Conservation (phyloP, 495 filamentous ascomycete genomes). For the Xylaria sp. region DNA sequence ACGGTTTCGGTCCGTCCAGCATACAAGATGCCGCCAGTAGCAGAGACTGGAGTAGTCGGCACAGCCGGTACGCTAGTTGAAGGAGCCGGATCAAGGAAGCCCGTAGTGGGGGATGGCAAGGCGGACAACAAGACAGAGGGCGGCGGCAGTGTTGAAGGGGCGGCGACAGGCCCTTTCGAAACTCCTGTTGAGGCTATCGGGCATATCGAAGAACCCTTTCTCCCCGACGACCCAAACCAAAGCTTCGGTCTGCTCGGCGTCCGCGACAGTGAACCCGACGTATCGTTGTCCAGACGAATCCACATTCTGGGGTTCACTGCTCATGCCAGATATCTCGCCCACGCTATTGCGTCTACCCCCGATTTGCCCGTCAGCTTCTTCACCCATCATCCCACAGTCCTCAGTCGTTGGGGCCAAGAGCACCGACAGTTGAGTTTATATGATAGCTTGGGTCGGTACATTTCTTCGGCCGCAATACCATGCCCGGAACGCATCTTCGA, state of each 20-base stretch:
- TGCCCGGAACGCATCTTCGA: conserved; percentile 1
- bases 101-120: not conserved
- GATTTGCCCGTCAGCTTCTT: conserved; percentile 39
- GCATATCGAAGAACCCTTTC: not conserved
- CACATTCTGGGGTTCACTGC: conserved; percentile 60
- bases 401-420: conserved; percentile 36
- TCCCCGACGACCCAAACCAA: not conserved
- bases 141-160: not conserved
- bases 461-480: not conserved
- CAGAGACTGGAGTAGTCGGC: not conserved
- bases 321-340: conserved; percentile 58
- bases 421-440: conserved; percentile 32
- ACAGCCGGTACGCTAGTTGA: not conserved
- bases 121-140: not conserved
- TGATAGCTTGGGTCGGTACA: not conserved
- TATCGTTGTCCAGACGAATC: conserved; percentile 46
- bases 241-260: not conserved
- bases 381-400: conserved; percentile 30
- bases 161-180: not conserved
- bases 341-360: conserved; percentile 51
- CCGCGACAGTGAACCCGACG: not conserved
- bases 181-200: no score
- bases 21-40: not conserved
- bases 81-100: not conserved
- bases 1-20: not conserved